Evolutionary conservation across 2,329 filamentous ascomycete species (phyloP), one percentile per base, ranked within the genome.

Genomic region (Hymenoscyphus linearis): DNA sequence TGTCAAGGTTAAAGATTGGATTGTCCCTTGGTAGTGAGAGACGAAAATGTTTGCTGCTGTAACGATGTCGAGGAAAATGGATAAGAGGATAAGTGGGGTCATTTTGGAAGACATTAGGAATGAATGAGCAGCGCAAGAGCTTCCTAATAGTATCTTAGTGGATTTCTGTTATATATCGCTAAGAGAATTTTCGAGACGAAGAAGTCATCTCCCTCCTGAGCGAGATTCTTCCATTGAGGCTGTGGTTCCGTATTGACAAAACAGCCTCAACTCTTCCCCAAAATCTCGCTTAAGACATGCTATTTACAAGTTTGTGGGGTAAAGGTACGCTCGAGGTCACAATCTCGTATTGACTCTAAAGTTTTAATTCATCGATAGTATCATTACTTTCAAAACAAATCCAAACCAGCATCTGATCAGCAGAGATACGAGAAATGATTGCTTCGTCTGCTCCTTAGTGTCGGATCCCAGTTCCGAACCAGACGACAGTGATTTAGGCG

Each of bases 1-100:
- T 47, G 68, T 68, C 62, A 79, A 70, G 22, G 66, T 70, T 60
- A 80, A 69, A 1, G 74, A 76, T 9, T 74, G 73, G 54, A 81
- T 66, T n/a, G 72, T 73, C 54, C 79, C 79, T 57, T 67, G 71
- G 69, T 80, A 81, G 40, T 78, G 77, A 22, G 66, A 65, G 22
- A 65, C 66, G 55, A 65, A 67, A 37, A 67, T 61, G 27, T 67
- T 67, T 12, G 59, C 63, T 13, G 57, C 60, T 37, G 25, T 26
- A 9, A 58, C 60, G 37, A 61, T 27, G 27, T 61, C 54, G 36
- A 65, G 40, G 40, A 64, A 55, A 2, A 60, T 13, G 7, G 62
- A 37, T 25, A 66, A 25, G 13, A 34, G 53, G 35, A 55, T 31
- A 10, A 59, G 35, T 3, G 47, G 55, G 13, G 44, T 58, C 35